Base-by-base conservation (phyloP, 2,329 filamentous ascomycete species). In the Aureobasidium mangrovei region DNA sequence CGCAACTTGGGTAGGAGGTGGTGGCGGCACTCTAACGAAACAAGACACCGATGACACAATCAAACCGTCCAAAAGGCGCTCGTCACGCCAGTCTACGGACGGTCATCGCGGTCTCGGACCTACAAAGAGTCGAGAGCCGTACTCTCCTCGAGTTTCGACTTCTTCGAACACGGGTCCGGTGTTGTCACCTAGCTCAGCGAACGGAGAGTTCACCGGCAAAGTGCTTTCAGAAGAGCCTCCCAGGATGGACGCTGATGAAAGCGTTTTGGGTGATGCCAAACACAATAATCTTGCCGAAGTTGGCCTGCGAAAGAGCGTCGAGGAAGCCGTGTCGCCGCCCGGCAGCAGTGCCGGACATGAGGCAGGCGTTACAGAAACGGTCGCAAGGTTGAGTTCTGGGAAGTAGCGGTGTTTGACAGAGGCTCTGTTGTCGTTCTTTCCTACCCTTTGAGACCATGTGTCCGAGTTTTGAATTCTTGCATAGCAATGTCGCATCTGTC, bases 301-400 rank as follows among this genome's bases (percentile, higher is more conserved):
- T 7, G 66, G 66, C 8, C 49, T 68, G 54, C 57, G 67, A 43
- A 69, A 63, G 49, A 67, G 64, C 8, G 47, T 70, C 4, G 68
- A 71, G 26, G 61, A 62, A 41, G 44, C 27, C 12, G 45, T 59
- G 5, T 28, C 31, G 2, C 41, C 43, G 36, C 35, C 40, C 24
- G 8, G n/a, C 7, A 4, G n/a, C 4, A 41, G 36, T 9, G 5
- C 38, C 6, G 36, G 18, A 3, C 3, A n/a, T 2, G 43, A 38
- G 31, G 31, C 27, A 46, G 26, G 53, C 24, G 38, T 46, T 5
- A 27, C 27, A 10, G 53, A 54, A 44, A 10, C 40, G 29, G 53
- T 54, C 10, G 42, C 53, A 26, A 46, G 43, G n/a, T 12, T 46
- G 43, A 35, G 32, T 10, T 35, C 32, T 18, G 18, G 18, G 18